Conservation (phyloP, 1,284 basidiomycete genomes). For the Ceratobasidium sp. region DNA sequence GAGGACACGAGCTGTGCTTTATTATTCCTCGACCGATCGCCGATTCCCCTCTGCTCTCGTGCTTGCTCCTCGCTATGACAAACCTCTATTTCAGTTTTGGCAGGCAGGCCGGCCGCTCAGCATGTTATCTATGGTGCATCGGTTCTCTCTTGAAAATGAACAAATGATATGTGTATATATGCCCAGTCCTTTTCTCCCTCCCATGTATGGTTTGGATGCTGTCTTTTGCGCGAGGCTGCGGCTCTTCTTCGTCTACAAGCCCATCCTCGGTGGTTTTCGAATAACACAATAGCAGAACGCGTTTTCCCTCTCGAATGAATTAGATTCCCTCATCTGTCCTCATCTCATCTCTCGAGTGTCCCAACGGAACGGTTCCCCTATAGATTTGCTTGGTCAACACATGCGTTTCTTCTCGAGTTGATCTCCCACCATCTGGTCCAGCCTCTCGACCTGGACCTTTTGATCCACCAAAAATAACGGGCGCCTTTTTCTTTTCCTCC, state of each 20-base stretch:
- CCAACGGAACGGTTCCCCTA: background rate
- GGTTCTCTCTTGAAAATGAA: background rate
- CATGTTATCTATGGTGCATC: slow-evolving; percentile 20
- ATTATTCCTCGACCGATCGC: slow-evolving; percentile 17
- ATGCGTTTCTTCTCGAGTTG: background rate
- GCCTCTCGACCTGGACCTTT: too few relatives aligned
- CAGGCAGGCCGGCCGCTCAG: slow-evolving; percentile 24
- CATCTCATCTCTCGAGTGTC: background rate
- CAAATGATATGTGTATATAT: slow-evolving; percentile 16
- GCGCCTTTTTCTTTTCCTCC: too few relatives aligned
- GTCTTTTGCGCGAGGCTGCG: slow-evolving; percentile 30
- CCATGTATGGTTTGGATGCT: slow-evolving; percentile 19
- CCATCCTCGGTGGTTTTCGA: slow-evolving; percentile 34
- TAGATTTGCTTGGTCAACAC: background rate
- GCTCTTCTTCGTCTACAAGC: background rate
- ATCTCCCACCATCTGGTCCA: background rate
- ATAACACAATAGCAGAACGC: slow-evolving; percentile 1
- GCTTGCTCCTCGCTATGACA: slow-evolving; percentile 1
- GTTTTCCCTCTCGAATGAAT: background rate
- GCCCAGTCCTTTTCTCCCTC: background rate
- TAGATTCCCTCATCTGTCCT: background rate
- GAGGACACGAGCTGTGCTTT: slow-evolving; percentile 30
- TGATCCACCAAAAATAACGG: too few relatives aligned
- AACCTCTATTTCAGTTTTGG: slow-evolving; percentile 12
- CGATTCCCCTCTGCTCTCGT: slow-evolving; percentile 10